Evolutionary conservation across 441 rosid genomes (phyloP).

Genomic region (Jatropha podagrica): DNA sequence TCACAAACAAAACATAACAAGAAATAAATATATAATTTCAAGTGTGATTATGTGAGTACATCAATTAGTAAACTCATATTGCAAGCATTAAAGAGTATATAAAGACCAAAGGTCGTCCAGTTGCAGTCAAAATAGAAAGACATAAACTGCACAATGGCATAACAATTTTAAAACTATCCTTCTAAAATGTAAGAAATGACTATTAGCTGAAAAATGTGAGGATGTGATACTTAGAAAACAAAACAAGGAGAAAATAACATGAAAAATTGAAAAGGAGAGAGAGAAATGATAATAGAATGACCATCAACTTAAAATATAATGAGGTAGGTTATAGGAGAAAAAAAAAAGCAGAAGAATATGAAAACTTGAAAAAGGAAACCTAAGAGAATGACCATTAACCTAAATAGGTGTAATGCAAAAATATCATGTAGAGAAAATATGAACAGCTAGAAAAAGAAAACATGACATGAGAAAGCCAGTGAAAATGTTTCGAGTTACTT

Average conservation of each 20-base stretch:
- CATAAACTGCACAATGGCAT: background rate
- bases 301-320: background rate
- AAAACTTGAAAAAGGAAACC: too few relatives aligned
- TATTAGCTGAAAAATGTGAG: too few relatives aligned
- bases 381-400: too few relatives aligned
- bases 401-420: too few relatives aligned
- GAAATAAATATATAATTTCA: conserved; percentile 3
- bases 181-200: background rate
- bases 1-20: conserved; percentile 18
- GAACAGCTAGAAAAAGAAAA: too few relatives aligned
- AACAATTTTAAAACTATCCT: background rate
- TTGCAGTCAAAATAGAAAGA: background rate
- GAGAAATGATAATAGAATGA: background rate
- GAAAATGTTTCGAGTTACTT: background rate
- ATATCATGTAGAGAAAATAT: too few relatives aligned
- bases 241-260: background rate
- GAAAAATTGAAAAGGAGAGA: background rate
- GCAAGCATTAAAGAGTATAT: background rate
- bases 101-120: background rate
- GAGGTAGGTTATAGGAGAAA: background rate
- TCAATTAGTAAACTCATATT: background rate
- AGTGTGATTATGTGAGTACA: background rate
- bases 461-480: background rate
- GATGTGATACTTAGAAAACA: too few relatives aligned
- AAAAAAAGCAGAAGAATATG: too few relatives aligned